phyloP scores from a whole-genome alignment of 306 rosid genomes.

The Purshia tridentata region DNA sequence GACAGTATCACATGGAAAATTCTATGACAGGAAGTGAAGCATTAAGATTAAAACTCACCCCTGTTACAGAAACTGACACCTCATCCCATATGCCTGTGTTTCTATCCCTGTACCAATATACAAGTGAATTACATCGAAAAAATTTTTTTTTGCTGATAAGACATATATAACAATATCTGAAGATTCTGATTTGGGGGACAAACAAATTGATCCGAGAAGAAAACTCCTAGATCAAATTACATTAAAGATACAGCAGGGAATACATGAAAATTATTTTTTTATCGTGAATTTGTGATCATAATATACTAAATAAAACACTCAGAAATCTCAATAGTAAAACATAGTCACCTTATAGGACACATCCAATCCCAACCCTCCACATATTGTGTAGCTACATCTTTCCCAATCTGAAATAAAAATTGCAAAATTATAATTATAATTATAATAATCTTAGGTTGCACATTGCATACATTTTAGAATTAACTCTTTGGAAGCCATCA shows the following conservation, averaged over 20 bases:
- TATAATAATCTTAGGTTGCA: constrained; percentile 7
- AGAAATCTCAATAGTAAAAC: constrained; percentile 13
- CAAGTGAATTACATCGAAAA: constrained; percentile 28
- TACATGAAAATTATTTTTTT: too few species aligned
- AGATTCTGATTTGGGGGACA: not conserved
- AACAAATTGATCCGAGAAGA: not conserved
- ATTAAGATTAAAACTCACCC: constrained; percentile 63
- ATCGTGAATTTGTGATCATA: not conserved
- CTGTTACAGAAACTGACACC: constrained; percentile 69
- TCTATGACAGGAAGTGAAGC: constrained; percentile 21
- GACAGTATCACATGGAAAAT: not conserved
- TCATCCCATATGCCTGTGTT: constrained; percentile 99
- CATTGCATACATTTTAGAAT: constrained; percentile 12
- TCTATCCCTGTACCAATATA: constrained; percentile 68
- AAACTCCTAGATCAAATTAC: not conserved
- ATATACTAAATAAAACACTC: constrained; percentile 7
- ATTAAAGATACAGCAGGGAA: not conserved
- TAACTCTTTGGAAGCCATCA: constrained; percentile 13
- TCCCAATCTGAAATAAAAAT: constrained; percentile 65
- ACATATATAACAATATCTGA: not conserved
- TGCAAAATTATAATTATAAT: constrained; percentile 7
- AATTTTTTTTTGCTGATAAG: not conserved
- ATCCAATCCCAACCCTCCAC: constrained; percentile 99
- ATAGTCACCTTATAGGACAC: constrained; percentile 89
- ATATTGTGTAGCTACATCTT: constrained; percentile 89